phyloP scores from a whole-genome alignment of 441 rosid genomes.

The Hura crepitans region DNA sequence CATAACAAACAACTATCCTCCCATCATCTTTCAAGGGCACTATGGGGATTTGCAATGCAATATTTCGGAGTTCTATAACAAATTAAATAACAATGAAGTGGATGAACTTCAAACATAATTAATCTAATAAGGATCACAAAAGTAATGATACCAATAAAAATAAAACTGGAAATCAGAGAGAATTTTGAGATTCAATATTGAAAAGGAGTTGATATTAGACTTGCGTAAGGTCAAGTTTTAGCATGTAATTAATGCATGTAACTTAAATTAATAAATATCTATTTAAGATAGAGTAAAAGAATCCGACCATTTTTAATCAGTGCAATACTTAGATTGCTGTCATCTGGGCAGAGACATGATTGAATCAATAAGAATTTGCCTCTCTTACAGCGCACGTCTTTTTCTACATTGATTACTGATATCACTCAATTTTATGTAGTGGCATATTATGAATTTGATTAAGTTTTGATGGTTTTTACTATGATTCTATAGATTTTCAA shows the following conservation, averaged over 20 bases:
- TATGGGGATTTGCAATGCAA: conserved; percentile 73
- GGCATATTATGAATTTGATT: too few species aligned
- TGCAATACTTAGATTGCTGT: too few species aligned
- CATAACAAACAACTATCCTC: conserved; percentile 47
- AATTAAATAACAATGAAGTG: background rate
- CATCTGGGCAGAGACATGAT: too few species aligned
- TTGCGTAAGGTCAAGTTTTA: background rate
- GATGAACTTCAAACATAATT: background rate
- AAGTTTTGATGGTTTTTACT: too few species aligned
- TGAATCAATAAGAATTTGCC: too few species aligned
- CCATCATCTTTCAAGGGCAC: conserved; percentile 84
- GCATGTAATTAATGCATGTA: background rate
- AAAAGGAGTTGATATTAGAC: conserved; percentile 3
- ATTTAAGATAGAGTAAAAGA: too few species aligned
- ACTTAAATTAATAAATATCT: background rate
- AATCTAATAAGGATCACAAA: background rate
- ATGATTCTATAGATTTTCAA: too few species aligned
- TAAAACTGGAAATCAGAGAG: background rate
- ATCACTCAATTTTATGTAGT: too few species aligned
- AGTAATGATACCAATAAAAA: background rate
- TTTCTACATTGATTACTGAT: too few species aligned
- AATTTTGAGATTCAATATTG: background rate
- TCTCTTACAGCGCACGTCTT: too few species aligned
- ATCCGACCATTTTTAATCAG: too few species aligned
- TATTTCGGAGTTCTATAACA: conserved; percentile 13